phyloP scores from a whole-genome alignment of 2,329 filamentous ascomycete genomes.

The Trichoderma sp. region DNA sequence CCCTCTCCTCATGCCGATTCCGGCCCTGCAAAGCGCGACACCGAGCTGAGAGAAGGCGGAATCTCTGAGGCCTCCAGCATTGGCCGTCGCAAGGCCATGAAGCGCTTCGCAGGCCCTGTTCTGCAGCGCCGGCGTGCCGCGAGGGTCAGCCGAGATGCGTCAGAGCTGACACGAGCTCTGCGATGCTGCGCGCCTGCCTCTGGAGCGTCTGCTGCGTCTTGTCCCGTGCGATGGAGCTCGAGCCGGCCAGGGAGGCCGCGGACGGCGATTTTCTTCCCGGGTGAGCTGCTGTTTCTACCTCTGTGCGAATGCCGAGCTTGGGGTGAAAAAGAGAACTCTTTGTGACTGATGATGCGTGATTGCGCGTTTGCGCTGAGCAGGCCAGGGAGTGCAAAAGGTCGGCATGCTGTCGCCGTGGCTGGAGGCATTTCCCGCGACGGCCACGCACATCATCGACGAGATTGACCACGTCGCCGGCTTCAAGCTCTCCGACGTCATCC shows the following conservation, averaged over 20 bases:
- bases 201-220: slow-evolving; percentile 3
- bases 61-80: slow-evolving; percentile 5
- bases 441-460: slow-evolving; percentile 76
- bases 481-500: slow-evolving; percentile 76
- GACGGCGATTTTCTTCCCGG: slow-evolving; percentile 64
- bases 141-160: slow-evolving; percentile 21
- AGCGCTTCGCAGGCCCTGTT: slow-evolving; percentile 37
- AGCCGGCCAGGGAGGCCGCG: slow-evolving; percentile 44
- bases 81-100: slow-evolving; percentile 39
- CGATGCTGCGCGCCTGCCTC: slow-evolving; percentile 19
- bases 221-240: slow-evolving; percentile 39
- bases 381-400: slow-evolving; percentile 85
- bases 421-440: slow-evolving; percentile 78
- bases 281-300: slow-evolving; percentile 38
- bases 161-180: slow-evolving; percentile 23
- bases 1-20: not conserved
- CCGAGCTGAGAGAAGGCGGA: slow-evolving; percentile 12
- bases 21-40: slow-evolving; percentile 27
- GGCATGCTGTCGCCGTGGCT: slow-evolving; percentile 88
- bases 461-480: slow-evolving; percentile 77
- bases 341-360: slow-evolving; percentile 21
- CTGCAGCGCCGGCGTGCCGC: slow-evolving; percentile 37
- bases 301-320: slow-evolving; percentile 17
- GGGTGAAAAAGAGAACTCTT: not conserved
- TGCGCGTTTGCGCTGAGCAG: slow-evolving; percentile 48